Evolutionary conservation across 371 early-diverging fungal species (phyloP), one percentile per base, ranked within the genome.

Genomic region (Mucor mucedo): DNA sequence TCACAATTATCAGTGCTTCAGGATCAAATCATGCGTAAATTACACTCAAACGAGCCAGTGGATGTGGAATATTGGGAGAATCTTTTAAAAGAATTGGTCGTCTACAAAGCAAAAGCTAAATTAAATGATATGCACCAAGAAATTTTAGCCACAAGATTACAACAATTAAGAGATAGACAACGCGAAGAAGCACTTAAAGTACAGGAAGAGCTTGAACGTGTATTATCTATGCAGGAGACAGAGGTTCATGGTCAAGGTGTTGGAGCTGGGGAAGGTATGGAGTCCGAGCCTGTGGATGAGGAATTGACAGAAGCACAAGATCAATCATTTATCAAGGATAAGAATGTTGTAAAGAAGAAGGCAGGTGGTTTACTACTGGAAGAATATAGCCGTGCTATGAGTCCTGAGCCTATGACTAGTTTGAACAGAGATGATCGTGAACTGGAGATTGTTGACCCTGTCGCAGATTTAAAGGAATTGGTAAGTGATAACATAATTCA

Each of bases 61-160:
- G 97, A 97, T 72, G 91, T 93, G 2, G 98, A 96, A 48, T 98
- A 95, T 71, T 98, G 98, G 98, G 97, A 96, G 58, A 88, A 89
- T 1, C 72, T 92, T 11, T 71, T 95, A 44, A 86, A 88, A 49
- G 87, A 89, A 39, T 65, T 95, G 52, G 83, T 86, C 4, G 92
- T 96, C 0, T 92, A 90, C 82, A 93, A 91, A 72, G 91, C 96
- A 10, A 92, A 91, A 66, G 89, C 92, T 6, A 84, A 83, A 58
- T 73, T 93, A 27, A 78, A 81, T 33, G 81, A 80, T 38, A 92
- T 93, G 87, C 95, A 95, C 72, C 82, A 87, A 52, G 80, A 79
- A 28, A 78, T 94, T 10, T 68, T 95, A 7, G 73, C 82, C 30
- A 88, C 87, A 30, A 86, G 95, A 5, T 65, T 92, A 38, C 85